Evolutionary conservation across 306 rosid genomes (phyloP).

Genomic region (Cucurbita argyrosperma): DNA sequence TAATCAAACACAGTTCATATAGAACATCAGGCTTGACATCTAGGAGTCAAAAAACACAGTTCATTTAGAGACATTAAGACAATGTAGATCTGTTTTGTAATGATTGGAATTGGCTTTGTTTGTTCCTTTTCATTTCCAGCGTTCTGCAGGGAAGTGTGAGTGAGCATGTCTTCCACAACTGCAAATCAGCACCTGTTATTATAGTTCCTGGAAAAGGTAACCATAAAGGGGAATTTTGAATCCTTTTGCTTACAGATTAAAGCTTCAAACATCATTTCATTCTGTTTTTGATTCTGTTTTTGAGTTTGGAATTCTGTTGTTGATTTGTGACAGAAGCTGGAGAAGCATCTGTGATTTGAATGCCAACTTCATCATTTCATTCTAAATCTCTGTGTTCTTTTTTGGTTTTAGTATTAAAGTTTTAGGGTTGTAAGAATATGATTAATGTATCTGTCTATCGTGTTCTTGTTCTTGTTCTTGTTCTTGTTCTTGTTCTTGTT

Average conservation of each 20-base stretch:
- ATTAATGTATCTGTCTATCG: too few species aligned
- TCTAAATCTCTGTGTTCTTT: not conserved
- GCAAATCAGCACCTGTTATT: conserved; percentile 69
- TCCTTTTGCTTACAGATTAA: not conserved
- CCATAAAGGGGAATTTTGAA: not conserved
- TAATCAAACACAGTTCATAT: not conserved
- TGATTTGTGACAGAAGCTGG: conserved; percentile 36
- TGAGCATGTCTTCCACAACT: conserved; percentile 59
- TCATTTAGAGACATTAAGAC: not conserved
- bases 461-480: too few species aligned
- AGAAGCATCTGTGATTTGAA: conserved; percentile 37
- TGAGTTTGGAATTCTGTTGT: not conserved
- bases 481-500: too few species aligned
- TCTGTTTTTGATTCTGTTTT: too few species aligned
- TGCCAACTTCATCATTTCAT: not conserved
- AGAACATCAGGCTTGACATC: not conserved
- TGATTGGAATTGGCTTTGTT: conserved; percentile 1
- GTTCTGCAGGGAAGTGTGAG: conserved; percentile 82
- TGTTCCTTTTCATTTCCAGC: conserved; percentile 15
- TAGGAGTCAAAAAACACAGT: not conserved
- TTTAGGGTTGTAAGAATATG: not conserved
- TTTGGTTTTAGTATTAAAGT: not conserved
- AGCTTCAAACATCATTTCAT: not conserved
- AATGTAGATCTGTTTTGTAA: not conserved
- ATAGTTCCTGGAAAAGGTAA: conserved; percentile 78